Evolutionary conservation across 2,329 filamentous ascomycete species (phyloP).

Genomic region (Stromatinia cepivora): DNA sequence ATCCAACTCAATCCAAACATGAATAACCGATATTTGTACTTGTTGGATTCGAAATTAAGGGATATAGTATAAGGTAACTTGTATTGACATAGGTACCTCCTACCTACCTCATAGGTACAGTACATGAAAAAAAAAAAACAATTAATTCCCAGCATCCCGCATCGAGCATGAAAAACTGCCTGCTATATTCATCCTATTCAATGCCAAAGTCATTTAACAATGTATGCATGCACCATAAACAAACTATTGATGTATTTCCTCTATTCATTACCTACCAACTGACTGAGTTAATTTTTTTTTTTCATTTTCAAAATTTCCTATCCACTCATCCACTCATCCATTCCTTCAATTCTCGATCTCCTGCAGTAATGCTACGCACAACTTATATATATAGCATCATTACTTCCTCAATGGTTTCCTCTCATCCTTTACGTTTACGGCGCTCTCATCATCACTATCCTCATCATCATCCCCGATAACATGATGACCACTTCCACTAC

Average conservation of each 20-base stretch:
- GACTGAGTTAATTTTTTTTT: not conserved
- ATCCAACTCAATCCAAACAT: no score
- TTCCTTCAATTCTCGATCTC: not conserved
- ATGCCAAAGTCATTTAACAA: not conserved
- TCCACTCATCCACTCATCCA: not conserved
- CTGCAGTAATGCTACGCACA: not conserved
- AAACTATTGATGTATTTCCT: not conserved
- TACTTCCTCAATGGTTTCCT: slow-evolving; percentile 21
- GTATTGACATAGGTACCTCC: no score
- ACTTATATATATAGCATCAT: not conserved
- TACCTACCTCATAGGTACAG: no score
- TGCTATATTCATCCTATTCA: not conserved
- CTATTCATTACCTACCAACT: not conserved
- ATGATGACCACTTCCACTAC: slow-evolving; percentile 45
- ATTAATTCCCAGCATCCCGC: no score
- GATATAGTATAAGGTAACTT: no score
- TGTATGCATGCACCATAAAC: not conserved
- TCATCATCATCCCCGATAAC: slow-evolving; percentile 52
- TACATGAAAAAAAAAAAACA: no score
- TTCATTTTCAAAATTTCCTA: not conserved
- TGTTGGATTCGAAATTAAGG: no score
- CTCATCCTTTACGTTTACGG: slow-evolving; percentile 28
- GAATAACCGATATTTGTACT: no score
- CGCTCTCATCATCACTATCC: slow-evolving; percentile 44
- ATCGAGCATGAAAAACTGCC: not conserved